Conservation (phyloP, 345 rosid genomes). For the Gossypium arboreum region DNA sequence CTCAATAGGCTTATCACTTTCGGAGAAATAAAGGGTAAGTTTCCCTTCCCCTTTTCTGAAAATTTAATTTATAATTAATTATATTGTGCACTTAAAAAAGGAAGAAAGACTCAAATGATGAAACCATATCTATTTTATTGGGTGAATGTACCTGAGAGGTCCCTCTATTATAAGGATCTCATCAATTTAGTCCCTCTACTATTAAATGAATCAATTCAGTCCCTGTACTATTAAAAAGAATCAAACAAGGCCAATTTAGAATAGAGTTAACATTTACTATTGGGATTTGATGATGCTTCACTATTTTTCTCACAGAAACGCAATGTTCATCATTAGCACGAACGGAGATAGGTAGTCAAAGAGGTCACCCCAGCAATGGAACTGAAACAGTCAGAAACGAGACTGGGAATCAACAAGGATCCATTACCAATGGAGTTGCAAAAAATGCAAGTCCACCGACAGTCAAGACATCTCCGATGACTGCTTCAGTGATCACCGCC, state of each 20-base stretch:
- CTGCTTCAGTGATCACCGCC: constrained; percentile 22
- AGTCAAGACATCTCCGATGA: constrained; percentile 33
- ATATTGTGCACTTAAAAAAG: neutral
- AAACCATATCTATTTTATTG: neutral
- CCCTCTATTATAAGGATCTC: no score
- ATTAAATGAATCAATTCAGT: no score
- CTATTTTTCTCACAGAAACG: constrained; percentile 50
- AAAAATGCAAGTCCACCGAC: constrained; percentile 33
- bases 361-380: constrained; percentile 37
- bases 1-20: constrained; percentile 77
- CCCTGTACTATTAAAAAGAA: no score
- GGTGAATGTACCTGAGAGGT: no score
- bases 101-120: neutral
- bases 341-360: constrained; percentile 47
- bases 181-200: no score
- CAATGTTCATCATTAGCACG: constrained; percentile 65
- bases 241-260: no score
- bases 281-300: constrained; percentile 14
- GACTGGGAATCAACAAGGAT: constrained; percentile 39
- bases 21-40: constrained; percentile 82
- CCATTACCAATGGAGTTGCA: constrained; percentile 46
- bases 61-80: neutral
- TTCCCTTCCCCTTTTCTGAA: constrained; percentile 12
- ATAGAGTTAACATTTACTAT: neutral
- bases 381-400: constrained; percentile 35